Conservation (phyloP, 176 grass and related monocot species). For the Alloteropsis semialata region DNA sequence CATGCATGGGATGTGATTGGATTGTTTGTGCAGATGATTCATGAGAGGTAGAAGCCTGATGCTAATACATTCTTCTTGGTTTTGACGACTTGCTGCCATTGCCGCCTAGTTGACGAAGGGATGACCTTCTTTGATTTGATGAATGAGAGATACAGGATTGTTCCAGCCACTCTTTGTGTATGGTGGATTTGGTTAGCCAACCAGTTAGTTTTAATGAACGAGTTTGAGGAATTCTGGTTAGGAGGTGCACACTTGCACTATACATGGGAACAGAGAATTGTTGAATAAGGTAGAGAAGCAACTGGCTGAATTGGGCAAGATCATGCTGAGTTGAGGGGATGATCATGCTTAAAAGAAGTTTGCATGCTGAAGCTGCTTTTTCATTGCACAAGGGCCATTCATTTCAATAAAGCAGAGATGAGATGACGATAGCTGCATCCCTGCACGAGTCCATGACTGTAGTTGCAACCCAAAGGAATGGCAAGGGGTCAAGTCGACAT, state of each 20-base stretch:
- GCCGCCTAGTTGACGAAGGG: conserved; percentile 59
- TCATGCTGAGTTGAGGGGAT: conserved; percentile 4
- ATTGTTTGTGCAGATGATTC: conserved; percentile 64
- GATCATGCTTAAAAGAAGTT: neutral
- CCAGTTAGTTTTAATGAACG: conserved; percentile 29
- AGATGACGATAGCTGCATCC: neutral
- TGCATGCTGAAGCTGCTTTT: neutral
- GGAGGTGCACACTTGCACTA: conserved; percentile 21
- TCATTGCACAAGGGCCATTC: conserved; percentile 15
- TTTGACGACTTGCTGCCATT: conserved; percentile 54
- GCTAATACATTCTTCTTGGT: conserved; percentile 48
- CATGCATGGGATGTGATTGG: conserved; percentile 33
- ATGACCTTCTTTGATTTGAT: conserved; percentile 65
- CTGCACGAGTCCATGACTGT: neutral
- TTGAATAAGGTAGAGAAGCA: conserved; percentile 30
- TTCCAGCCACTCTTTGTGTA: conserved; percentile 51
- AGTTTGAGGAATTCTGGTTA: conserved; percentile 47
- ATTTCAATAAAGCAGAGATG: conserved; percentile 18
- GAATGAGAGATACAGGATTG: conserved; percentile 50
- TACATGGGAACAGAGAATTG: neutral
- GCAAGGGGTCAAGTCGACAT: neutral
- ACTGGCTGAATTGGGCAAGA: neutral
- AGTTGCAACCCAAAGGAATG: neutral
- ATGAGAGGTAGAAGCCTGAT: conserved; percentile 44
- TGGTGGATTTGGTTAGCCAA: conserved; percentile 58